Evolutionary conservation across 2,329 filamentous ascomycete genomes (phyloP).

Genomic region (Trichoderma sp.): DNA sequence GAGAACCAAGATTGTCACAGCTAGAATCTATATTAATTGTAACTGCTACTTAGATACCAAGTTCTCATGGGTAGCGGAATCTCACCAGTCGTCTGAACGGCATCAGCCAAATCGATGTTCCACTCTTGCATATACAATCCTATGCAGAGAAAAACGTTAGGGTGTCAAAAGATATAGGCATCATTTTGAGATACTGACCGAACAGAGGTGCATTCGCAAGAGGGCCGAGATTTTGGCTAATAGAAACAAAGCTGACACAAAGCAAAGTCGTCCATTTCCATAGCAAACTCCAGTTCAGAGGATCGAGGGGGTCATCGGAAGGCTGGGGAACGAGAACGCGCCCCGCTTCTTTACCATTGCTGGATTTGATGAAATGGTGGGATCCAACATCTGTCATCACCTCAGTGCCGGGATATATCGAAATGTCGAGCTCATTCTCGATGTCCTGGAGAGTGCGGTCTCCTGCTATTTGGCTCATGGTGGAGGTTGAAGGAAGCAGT

Average conservation of each 20-base stretch:
- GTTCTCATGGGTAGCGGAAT: background rate
- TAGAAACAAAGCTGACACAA: slow-evolving; percentile 5
- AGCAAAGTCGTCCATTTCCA: slow-evolving; percentile 11
- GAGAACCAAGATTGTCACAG: slow-evolving; percentile 1
- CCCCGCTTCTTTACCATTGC: background rate
- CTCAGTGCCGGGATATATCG: slow-evolving; percentile 13
- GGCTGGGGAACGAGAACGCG: slow-evolving; percentile 19
- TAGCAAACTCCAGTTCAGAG: background rate
- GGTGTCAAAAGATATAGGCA: background rate
- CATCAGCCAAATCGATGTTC: slow-evolving; percentile 11
- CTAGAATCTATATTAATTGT: background rate
- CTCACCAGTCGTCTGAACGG: slow-evolving; percentile 12
- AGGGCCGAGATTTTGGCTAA: slow-evolving; percentile 14
- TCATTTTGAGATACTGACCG: background rate
- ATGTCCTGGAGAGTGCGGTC: slow-evolving; percentile 7
- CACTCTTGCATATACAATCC: slow-evolving; percentile 17
- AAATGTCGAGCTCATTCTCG: slow-evolving; percentile 22
- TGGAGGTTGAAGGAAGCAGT: background rate
- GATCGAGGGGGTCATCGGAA: slow-evolving; percentile 12
- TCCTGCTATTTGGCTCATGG: background rate
- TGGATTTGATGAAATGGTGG: slow-evolving; percentile 18
- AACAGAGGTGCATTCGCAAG: slow-evolving; percentile 15
- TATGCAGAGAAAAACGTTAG: background rate
- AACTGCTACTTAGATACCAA: background rate
- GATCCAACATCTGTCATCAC: slow-evolving; percentile 15